Evolutionary conservation across 495 filamentous ascomycete species (phyloP).

Genomic region (Cercophora scortea): DNA sequence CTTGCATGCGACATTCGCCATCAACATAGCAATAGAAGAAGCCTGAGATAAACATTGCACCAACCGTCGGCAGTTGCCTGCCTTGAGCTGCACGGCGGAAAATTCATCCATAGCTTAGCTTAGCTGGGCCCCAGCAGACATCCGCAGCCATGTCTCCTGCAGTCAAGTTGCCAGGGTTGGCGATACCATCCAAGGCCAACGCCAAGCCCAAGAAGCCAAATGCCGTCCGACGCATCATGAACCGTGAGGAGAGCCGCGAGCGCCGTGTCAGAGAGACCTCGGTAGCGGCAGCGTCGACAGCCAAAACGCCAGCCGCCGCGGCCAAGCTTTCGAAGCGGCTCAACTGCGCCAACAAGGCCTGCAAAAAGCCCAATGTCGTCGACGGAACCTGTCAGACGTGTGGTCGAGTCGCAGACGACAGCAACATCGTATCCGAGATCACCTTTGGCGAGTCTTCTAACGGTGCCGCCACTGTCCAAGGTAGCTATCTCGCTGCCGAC

Average conservation of each 20-base stretch:
- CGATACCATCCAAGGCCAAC: constrained; percentile 7
- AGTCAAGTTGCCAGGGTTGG: constrained; percentile 6
- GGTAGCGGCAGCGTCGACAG: constrained; percentile 1
- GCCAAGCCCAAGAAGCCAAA: constrained; percentile 19
- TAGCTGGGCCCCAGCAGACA: too few species aligned
- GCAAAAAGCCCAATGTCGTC: constrained; percentile 31
- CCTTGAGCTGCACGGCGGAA: too few species aligned
- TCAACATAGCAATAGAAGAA: too few species aligned
- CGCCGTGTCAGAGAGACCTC: constrained; percentile 18
- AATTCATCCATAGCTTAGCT: too few species aligned
- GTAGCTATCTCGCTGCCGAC: constrained; percentile 75
- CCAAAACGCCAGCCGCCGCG: neutral
- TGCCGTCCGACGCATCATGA: constrained; percentile 22
- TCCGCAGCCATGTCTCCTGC: constrained; percentile 2
- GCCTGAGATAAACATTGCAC: too few species aligned
- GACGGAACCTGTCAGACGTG: constrained; percentile 70
- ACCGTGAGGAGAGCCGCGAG: constrained; percentile 17
- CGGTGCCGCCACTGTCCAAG: constrained; percentile 87
- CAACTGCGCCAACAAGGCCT: constrained; percentile 6
- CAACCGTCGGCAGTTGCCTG: too few species aligned
- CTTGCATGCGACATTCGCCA: too few species aligned
- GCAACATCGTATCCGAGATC: constrained; percentile 85
- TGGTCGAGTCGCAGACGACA: constrained; percentile 71
- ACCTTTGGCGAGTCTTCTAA: constrained; percentile 75
- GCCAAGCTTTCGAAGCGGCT: neutral